phyloP scores from a whole-genome alignment of 805 yeast genomes.

The Brettanomyces nanus region DNA sequence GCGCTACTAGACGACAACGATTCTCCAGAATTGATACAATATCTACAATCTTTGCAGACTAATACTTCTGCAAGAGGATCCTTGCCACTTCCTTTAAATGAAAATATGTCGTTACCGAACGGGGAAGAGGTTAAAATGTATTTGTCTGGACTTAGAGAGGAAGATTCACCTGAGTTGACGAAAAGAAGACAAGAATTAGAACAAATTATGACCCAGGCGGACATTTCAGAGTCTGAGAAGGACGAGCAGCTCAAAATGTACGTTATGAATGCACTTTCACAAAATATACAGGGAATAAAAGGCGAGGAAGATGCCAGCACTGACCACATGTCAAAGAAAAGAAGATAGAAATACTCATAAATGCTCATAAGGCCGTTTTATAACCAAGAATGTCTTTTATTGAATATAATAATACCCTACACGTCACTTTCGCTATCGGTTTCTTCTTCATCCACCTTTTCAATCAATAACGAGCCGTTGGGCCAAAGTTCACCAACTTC shows the following conservation, averaged over 20 bases:
- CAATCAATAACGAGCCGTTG: constrained; percentile 29
- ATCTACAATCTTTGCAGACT: constrained; percentile 38
- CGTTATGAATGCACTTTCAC: constrained; percentile 57
- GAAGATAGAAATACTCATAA: constrained; percentile 12
- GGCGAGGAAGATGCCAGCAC: constrained; percentile 9
- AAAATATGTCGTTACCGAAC: constrained; percentile 19
- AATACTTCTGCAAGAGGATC: constrained; percentile 15
- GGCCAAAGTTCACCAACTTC: constrained; percentile 29
- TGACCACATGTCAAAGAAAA: constrained; percentile 15
- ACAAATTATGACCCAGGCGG: constrained; percentile 43
- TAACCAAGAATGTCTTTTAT: too few species aligned
- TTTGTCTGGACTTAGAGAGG: constrained; percentile 36
- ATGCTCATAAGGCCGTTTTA: too few species aligned
- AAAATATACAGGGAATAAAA: constrained; percentile 22
- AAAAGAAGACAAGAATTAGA: constrained; percentile 59
- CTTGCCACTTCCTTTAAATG: constrained; percentile 6
- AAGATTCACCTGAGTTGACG: constrained; percentile 35
- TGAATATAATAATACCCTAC: too few species aligned
- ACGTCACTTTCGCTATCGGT: not conserved
- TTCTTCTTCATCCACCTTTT: constrained; percentile 17
- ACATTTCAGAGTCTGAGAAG: constrained; percentile 59
- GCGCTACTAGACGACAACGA: constrained; percentile 82
- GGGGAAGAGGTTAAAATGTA: constrained; percentile 49
- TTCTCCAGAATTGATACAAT: constrained; percentile 66
- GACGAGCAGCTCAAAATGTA: constrained; percentile 68